Evolutionary conservation across 116 monocot species (phyloP), one percentile per base, ranked within the genome.

Genomic region (Phalaenopsis hybrid): DNA sequence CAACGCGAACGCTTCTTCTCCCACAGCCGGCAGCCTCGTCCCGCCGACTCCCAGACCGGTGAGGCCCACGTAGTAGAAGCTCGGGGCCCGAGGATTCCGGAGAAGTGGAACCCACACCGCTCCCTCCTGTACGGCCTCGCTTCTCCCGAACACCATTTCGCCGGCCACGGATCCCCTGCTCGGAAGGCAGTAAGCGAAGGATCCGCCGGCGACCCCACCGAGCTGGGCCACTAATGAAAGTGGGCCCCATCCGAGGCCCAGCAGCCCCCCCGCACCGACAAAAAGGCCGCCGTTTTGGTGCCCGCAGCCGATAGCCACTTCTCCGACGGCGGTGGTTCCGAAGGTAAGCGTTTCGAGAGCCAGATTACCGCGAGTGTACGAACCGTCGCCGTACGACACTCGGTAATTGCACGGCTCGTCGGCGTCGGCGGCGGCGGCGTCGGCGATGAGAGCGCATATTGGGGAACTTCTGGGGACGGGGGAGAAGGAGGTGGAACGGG

Each of bases 371-470:
- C 83, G 79, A 16, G 92, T 94, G 82, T 85, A 94, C 43, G 94
- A 94, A 28, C 94, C 94, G 83, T 94, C 94, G 12, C 88, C 90
- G 83, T 94, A 94, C 43, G 91, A 85, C 21, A 94, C 92, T 49
- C 86, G 87, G 81, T 94, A 94, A 5, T 80, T 70, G 85, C 91
- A 91, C 21, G 84, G 79, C 33, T 84, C 85, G 63, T 81, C 46
- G 51, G 11, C 82, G 61, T 17, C 25, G n/a, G 6, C 28, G 43
- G 33, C 20, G 80, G 37, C 73, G 41, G 3, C 21, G 73, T 67
- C 72, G 31, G 67, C 75, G 45, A 90, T 78, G 21, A 85, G 79
- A 21, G 78, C 58, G 77, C 94, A 94, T 59, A 92, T 25, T 18
- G 85, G 70, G 13, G 92, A 92, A 74, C 83, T 69, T 78, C 92